These are phyloP conservation scores for Takashimella tepidaria DNA, from an alignment of 1,284 basidiomycete species.

Conservation along the genomic window DNA sequence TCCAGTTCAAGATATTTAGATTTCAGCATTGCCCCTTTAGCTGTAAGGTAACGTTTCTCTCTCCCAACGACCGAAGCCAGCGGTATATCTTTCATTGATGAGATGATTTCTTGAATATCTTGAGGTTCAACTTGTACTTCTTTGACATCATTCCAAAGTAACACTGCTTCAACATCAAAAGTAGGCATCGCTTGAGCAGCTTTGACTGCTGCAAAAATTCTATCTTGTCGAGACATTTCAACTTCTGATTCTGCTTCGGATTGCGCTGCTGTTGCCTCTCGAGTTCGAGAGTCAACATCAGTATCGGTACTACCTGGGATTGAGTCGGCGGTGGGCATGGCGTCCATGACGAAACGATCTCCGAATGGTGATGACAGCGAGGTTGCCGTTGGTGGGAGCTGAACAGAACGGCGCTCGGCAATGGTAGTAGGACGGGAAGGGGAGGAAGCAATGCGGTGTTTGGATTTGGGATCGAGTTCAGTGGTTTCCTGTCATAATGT, in stretches of 20 bases:
- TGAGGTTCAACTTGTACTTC: not conserved
- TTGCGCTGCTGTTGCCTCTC: not conserved
- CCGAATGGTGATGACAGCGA: slow-evolving; percentile 26
- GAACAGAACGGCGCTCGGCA: slow-evolving; percentile 31
- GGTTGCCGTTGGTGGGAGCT: slow-evolving; percentile 19
- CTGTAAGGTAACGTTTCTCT: slow-evolving; percentile 51
- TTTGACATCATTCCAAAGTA: slow-evolving; percentile 24
- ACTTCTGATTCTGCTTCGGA: not conserved
- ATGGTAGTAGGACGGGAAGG: slow-evolving; percentile 21
- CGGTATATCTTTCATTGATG: slow-evolving; percentile 13
- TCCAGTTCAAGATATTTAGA: slow-evolving; percentile 66
- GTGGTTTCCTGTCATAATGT: too few relatives aligned
- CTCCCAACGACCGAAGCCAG: slow-evolving; percentile 16
- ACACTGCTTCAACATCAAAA: slow-evolving; percentile 19
- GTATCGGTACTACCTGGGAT: slow-evolving; percentile 23
- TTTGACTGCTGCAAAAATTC: slow-evolving; percentile 21
- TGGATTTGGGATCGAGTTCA: slow-evolving; percentile 7
- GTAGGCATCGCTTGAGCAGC: slow-evolving; percentile 4
- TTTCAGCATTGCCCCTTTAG: slow-evolving; percentile 57
- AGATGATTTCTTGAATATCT: slow-evolving; percentile 12
- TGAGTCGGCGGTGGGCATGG: slow-evolving; percentile 27
- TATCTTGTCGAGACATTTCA: slow-evolving; percentile 9
- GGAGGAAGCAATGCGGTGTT: not conserved
- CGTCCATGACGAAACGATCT: slow-evolving; percentile 14
- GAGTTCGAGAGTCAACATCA: slow-evolving; percentile 16